Evolutionary conservation across 2,329 filamentous ascomycete genomes (phyloP).

Genomic region (Dothidotthia symphoricarpi): DNA sequence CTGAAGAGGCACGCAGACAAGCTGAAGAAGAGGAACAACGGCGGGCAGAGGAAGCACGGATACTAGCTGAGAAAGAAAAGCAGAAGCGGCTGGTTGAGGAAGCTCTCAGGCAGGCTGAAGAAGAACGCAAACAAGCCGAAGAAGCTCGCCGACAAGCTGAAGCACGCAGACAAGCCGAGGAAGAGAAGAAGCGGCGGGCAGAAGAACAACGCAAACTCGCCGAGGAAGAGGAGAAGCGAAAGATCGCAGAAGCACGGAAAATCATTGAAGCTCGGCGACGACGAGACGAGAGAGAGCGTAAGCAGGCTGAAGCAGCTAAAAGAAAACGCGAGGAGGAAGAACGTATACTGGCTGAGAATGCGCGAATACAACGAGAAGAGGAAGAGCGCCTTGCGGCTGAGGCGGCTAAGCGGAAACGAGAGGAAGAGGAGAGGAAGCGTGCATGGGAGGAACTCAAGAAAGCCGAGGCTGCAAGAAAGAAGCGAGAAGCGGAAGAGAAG

Average conservation of each 20-base stretch:
- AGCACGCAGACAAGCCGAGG: slow-evolving; percentile 58
- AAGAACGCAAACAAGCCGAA: slow-evolving; percentile 49
- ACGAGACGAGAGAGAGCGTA: slow-evolving; percentile 40
- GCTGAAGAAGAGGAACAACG: slow-evolving; percentile 50
- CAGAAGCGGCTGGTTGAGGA: slow-evolving; percentile 38
- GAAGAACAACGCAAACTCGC: slow-evolving; percentile 21
- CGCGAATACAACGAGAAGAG: slow-evolving; percentile 10
- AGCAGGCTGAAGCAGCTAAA: slow-evolving; percentile 46
- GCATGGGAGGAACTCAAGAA: slow-evolving; percentile 40
- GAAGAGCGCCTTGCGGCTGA: slow-evolving; percentile 43
- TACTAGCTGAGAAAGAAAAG: slow-evolving; percentile 17
- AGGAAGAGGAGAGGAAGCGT: slow-evolving; percentile 42
- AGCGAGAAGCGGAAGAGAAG: slow-evolving; percentile 42
- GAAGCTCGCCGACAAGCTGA: slow-evolving; percentile 39
- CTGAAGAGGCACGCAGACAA: slow-evolving; percentile 52
- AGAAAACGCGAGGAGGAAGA: slow-evolving; percentile 55
- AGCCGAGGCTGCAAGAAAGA: slow-evolving; percentile 35
- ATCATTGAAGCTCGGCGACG: no score
- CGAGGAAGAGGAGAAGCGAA: slow-evolving; percentile 8
- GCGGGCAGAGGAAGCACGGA: slow-evolving; percentile 36
- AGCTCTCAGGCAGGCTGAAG: slow-evolving; percentile 44
- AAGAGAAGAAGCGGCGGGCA: slow-evolving; percentile 41
- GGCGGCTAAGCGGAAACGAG: slow-evolving; percentile 42
- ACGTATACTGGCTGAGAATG: slow-evolving; percentile 38
- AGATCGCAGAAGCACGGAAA: slow-evolving; percentile 37